These are phyloP conservation scores for Gastrodia elata DNA, from an alignment of 106 monocot genomes.

Conservation along the genomic window DNA sequence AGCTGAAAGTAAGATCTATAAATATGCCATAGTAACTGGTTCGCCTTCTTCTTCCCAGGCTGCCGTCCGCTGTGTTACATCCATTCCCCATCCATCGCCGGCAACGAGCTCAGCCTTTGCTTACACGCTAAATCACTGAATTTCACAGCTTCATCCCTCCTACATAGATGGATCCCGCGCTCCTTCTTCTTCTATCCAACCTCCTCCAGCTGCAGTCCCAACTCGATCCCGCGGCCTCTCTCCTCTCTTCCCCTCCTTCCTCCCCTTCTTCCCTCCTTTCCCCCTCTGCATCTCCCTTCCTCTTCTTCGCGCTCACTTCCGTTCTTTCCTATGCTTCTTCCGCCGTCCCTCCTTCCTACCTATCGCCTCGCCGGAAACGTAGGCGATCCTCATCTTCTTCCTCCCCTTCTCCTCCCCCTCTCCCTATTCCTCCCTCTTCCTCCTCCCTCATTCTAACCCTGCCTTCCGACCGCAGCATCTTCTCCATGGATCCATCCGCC, in stretches of 20 bases:
- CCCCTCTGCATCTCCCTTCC: conserved; percentile 1
- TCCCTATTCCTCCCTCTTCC: not conserved
- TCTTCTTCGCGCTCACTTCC: conserved; percentile 24
- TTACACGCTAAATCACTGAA: not conserved
- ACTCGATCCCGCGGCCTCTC: conserved; percentile 19
- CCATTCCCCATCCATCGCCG: not conserved
- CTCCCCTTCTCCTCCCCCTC: conserved; percentile 1
- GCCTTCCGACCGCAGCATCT: conserved; percentile 27
- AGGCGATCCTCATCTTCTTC: conserved; percentile 8
- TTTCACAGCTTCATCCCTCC: not conserved
- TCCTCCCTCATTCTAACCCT: conserved; percentile 11
- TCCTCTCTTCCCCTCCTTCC: conserved; percentile 18
- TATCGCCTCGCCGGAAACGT: conserved; percentile 11
- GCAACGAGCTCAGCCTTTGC: not conserved
- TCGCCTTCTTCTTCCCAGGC: not conserved
- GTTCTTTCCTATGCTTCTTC: conserved; percentile 23
- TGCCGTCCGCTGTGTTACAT: not conserved
- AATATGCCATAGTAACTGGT: not conserved
- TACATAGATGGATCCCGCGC: conserved; percentile 17
- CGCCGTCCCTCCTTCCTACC: conserved; percentile 10
- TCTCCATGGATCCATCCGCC: conserved; percentile 33
- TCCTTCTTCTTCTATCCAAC: conserved; percentile 36
- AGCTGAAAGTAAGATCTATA: not conserved
- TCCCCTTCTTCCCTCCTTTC: conserved; percentile 16
- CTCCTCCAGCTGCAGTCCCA: conserved; percentile 38